A percentile compares a stretch with the other conserved stretches of the same genome.
Conservation (phyloP, 2,329 filamentous ascomycete species). For the Eurotiales sp. region DNA sequence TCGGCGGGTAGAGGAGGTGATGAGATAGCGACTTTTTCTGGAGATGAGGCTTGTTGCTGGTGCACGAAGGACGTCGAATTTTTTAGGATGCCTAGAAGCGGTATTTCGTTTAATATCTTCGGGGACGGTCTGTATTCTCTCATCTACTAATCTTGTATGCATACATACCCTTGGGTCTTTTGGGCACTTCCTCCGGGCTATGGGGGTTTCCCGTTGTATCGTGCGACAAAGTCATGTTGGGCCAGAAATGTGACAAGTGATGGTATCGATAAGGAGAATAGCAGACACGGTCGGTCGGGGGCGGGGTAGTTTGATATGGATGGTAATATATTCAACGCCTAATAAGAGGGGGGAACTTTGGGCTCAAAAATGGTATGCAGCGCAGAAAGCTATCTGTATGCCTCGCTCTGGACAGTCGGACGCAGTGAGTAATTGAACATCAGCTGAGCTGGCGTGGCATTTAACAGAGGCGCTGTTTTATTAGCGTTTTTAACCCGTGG, state of each 20-base stretch:
- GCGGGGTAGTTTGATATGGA: constrained; percentile 10
- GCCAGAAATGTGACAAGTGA: not conserved
- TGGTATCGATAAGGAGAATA: not conserved
- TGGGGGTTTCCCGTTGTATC: constrained; percentile 8
- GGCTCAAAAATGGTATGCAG: not conserved
- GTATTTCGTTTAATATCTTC: not conserved
- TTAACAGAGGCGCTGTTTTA: no score
- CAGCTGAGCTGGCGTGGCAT: not conserved
- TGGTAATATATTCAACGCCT: not conserved
- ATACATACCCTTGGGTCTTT: constrained; percentile 40
- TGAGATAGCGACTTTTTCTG: constrained; percentile 28
- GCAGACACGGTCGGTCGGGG: not conserved
- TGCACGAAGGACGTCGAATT: constrained; percentile 67
- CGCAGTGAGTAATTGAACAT: not conserved
- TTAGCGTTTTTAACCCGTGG: no score
- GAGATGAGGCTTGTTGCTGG: constrained; percentile 42
- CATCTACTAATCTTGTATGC: not conserved
- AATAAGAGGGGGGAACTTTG: not conserved
- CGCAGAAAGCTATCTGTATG: not conserved
- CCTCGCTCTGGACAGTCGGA: not conserved
- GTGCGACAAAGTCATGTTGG: constrained; percentile 15
- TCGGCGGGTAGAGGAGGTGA: constrained; percentile 30
- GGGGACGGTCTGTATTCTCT: no score
- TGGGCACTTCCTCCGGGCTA: constrained; percentile 32
- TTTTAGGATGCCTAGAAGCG: constrained; percentile 79